A percentile compares a stretch with the other conserved stretches of the same genome.
Conservation (phyloP, 1,284 basidiomycete genomes). For the Amylostereum areolatum region DNA sequence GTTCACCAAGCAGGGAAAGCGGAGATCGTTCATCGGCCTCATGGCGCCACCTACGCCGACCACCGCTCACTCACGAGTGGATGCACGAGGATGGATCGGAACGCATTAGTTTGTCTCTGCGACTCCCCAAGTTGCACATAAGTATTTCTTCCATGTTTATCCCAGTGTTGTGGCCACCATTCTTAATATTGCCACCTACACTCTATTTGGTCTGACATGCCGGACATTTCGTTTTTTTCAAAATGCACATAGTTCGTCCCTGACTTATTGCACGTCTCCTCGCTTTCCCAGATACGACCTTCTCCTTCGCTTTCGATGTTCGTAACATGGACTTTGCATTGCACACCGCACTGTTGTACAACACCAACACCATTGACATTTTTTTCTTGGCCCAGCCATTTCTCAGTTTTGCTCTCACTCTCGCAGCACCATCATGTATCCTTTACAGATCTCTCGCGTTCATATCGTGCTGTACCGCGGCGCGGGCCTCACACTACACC, state of each 20-base stretch:
- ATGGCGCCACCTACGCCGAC: conserved; percentile 65
- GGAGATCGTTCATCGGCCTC: conserved; percentile 65
- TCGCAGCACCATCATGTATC: conserved; percentile 2
- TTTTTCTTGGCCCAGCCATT: not conserved
- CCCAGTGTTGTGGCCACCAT: not conserved
- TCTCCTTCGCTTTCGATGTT: not conserved
- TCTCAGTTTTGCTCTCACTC: not conserved
- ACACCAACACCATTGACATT: not conserved
- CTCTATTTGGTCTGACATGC: not conserved
- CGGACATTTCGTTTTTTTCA: conserved; percentile 1
- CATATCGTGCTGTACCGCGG: conserved; percentile 9
- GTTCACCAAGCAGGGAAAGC: conserved; percentile 58
- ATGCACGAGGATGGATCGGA: conserved; percentile 70
- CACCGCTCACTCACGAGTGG: conserved; percentile 76
- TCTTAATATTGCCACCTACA: not conserved
- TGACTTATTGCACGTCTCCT: too few relatives aligned
- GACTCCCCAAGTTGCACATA: too few relatives aligned
- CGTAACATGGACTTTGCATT: not conserved
- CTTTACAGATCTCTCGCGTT: conserved; percentile 8
- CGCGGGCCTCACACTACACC: conserved; percentile 5
- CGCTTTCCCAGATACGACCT: not conserved
- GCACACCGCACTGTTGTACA: conserved; percentile 6
- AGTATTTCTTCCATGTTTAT: too few relatives aligned
- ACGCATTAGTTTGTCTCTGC: conserved; percentile 26
- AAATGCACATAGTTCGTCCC: not conserved